Conservation (phyloP, 2,329 filamentous ascomycete species). For the Colletotrichum tofieldiae region DNA sequence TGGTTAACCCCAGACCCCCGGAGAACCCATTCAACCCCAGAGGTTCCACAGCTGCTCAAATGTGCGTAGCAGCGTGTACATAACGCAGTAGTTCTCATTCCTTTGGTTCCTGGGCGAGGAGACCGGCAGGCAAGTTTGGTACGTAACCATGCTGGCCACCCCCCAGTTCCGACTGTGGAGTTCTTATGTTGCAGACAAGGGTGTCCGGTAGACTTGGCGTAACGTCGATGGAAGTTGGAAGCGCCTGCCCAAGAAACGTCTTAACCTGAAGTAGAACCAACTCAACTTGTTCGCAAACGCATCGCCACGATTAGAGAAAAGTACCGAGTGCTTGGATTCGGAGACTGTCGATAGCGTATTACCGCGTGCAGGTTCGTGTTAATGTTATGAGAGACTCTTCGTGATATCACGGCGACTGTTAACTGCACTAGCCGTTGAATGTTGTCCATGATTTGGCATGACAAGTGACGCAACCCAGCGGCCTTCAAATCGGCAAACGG, state of each 20-base stretch:
- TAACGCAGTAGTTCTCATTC: not conserved
- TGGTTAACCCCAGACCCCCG: conserved; percentile 1
- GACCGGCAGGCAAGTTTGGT: not conserved
- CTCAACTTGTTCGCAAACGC: no score
- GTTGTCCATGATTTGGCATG: not conserved
- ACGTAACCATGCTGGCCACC: no score
- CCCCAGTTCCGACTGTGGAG: not conserved
- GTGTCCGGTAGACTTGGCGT: conserved; percentile 1
- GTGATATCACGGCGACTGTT: not conserved
- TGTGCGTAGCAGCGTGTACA: not conserved
- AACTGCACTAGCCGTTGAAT: no score
- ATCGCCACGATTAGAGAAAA: not conserved
- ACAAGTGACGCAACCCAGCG: no score
- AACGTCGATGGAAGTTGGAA: not conserved
- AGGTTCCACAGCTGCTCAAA: not conserved
- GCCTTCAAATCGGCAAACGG: not conserved
- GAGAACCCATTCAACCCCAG: conserved; percentile 4
- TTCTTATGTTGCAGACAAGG: not conserved
- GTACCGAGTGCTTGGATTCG: not conserved
- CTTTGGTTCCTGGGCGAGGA: not conserved
- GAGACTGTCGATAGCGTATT: not conserved
- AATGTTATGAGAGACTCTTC: not conserved
- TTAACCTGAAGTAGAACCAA: not conserved
- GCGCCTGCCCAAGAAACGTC: not conserved
- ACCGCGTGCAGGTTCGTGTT: not conserved